A percentile compares a stretch with the other conserved stretches of the same genome.
These are phyloP conservation scores for Aureobasidium sp. DNA, from an alignment of 2,329 filamentous ascomycete genomes.

Conservation along the genomic window DNA sequence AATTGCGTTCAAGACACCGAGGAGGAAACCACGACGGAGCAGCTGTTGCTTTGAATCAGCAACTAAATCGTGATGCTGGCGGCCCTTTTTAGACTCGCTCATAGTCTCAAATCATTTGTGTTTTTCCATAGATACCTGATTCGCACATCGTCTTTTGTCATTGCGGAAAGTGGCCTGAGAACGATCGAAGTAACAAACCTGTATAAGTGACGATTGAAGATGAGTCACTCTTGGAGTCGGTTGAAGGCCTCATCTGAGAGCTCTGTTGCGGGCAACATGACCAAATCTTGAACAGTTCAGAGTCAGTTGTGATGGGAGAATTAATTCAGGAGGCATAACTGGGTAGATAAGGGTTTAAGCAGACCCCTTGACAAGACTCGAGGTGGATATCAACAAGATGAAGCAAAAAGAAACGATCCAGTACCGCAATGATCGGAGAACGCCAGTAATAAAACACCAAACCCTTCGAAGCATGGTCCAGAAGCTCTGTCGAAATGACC, in stretches of 20 bases:
- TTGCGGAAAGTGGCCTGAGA: neutral
- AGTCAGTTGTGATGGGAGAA: neutral
- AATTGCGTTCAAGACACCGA: neutral
- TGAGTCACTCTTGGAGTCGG: too few relatives aligned
- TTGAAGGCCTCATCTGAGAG: neutral
- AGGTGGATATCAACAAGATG: slow-evolving; percentile 12
- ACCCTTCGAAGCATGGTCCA: neutral
- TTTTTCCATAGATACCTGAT: neutral
- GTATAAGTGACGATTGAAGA: too few relatives aligned
- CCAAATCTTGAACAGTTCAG: neutral
- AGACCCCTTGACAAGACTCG: slow-evolving; percentile 1
- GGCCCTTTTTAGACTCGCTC: neutral
- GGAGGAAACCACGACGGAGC: neutral
- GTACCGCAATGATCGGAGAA: neutral
- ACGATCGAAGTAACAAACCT: neutral
- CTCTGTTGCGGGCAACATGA: neutral
- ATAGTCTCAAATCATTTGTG: neutral
- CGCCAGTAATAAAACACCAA: neutral
- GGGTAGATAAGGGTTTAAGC: neutral
- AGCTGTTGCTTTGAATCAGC: neutral
- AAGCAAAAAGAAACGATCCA: neutral
- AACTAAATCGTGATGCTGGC: neutral
- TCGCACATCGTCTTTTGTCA: neutral
- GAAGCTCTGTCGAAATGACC: neutral
- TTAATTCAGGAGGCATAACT: neutral